Evolutionary conservation across 768 basidiomycete species (phyloP).

Genomic region (Jaapia argillacea): DNA sequence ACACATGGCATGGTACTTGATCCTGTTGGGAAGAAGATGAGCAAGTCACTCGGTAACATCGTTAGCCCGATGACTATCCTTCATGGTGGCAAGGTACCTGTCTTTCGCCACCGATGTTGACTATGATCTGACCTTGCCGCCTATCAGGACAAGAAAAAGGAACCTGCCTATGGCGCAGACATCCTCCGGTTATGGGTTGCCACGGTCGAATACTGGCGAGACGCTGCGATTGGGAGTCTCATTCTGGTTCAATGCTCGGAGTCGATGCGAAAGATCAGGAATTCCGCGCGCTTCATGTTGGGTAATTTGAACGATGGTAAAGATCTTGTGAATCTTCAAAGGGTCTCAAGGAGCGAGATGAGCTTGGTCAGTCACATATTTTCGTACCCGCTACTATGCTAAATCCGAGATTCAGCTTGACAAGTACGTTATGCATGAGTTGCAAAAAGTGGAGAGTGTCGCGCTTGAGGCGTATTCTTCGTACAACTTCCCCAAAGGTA

Average conservation of each 20-base stretch:
- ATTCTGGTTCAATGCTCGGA: constrained; percentile 70
- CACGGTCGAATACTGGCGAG: constrained; percentile 80
- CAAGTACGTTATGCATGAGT: constrained; percentile 77
- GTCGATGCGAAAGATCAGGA: constrained; percentile 74
- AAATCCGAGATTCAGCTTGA: too few relatives aligned
- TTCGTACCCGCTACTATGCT: neutral
- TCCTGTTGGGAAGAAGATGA: constrained; percentile 88
- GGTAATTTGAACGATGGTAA: constrained; percentile 54
- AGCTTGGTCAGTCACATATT: constrained; percentile 42
- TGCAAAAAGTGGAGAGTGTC: constrained; percentile 59
- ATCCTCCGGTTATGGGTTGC: constrained; percentile 87
- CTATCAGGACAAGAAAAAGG: constrained; percentile 50
- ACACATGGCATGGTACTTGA: constrained; percentile 98
- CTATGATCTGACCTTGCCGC: constrained; percentile 4
- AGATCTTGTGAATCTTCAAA: constrained; percentile 16
- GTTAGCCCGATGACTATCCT: constrained; percentile 77
- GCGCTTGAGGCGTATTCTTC: constrained; percentile 60
- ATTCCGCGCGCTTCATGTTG: constrained; percentile 77
- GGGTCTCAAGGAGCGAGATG: constrained; percentile 37
- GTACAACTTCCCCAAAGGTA: constrained; percentile 82
- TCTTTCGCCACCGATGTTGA: constrained; percentile 3
- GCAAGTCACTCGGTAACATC: constrained; percentile 92
- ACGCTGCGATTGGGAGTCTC: constrained; percentile 77
- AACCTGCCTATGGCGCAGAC: constrained; percentile 81
- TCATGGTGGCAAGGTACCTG: constrained; percentile 64